phyloP scores from a whole-genome alignment of 805 yeast species.

The Candida methanosorbosa region DNA sequence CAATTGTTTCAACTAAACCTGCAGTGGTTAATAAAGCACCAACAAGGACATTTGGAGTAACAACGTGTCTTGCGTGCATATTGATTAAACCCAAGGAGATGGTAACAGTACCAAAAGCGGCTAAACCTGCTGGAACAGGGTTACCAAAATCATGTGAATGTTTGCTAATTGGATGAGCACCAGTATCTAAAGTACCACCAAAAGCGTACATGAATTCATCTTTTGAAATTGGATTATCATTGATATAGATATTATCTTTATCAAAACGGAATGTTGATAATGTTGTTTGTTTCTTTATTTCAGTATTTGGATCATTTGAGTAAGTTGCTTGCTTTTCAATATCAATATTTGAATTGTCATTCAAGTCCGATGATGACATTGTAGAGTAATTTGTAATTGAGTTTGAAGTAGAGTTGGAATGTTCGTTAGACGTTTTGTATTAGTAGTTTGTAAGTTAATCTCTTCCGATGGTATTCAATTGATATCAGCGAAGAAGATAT shows the following conservation, averaged over 20 bases:
- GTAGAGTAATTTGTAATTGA: too few relatives aligned
- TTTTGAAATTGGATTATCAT: constrained; percentile 34
- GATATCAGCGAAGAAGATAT: too few relatives aligned
- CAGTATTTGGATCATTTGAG: background rate
- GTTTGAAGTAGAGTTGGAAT: too few relatives aligned
- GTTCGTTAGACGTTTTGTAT: too few relatives aligned
- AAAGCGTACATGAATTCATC: constrained; percentile 55
- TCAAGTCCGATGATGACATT: background rate
- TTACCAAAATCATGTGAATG: constrained; percentile 25
- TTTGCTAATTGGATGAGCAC: constrained; percentile 22
- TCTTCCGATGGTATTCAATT: too few relatives aligned
- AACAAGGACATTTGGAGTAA: constrained; percentile 32
- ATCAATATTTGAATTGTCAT: background rate
- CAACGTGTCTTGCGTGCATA: constrained; percentile 38
- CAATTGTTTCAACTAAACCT: constrained; percentile 39
- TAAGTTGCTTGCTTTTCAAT: constrained; percentile 1
- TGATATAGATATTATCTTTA: constrained; percentile 32
- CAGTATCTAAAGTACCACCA: constrained; percentile 47
- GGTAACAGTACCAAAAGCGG: constrained; percentile 38
- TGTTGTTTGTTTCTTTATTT: background rate
- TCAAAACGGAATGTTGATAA: constrained; percentile 28
- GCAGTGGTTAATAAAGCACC: constrained; percentile 40
- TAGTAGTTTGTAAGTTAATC: too few relatives aligned
- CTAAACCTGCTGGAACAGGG: constrained; percentile 48
- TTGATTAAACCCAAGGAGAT: constrained; percentile 38